Evolutionary conservation across 2,329 filamentous ascomycete species (phyloP).

Genomic region (Fusarium poae): DNA sequence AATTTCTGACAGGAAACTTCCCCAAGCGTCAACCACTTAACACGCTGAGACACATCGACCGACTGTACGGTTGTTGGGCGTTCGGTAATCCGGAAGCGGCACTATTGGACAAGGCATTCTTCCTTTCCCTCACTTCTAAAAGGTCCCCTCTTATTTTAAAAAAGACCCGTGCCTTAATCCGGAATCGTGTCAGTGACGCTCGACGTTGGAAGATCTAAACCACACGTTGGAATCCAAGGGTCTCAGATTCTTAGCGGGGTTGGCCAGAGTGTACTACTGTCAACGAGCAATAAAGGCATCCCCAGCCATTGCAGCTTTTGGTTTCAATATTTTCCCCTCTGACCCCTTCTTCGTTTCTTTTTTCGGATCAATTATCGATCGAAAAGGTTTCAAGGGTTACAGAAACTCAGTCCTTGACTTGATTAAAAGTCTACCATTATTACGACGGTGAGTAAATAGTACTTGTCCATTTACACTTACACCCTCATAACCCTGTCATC

Average conservation of each 20-base stretch:
- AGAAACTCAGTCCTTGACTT: conserved; percentile 18
- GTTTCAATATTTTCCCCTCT: conserved; percentile 37
- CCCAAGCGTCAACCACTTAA: conserved; percentile 40
- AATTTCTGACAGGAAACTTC: conserved; percentile 15
- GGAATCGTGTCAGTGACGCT: conserved; percentile 43
- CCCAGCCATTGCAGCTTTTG: conserved; percentile 38
- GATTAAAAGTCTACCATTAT: conserved; percentile 14
- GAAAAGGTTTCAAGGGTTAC: conserved; percentile 18
- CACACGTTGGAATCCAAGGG: conserved; percentile 47
- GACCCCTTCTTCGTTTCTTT: conserved; percentile 31
- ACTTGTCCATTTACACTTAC: conserved; percentile 26
- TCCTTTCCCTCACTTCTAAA: conserved; percentile 11
- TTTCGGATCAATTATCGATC: conserved; percentile 37
- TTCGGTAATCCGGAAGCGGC: conserved; percentile 33
- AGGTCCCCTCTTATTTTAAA: conserved; percentile 15
- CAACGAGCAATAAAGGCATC: conserved; percentile 46
- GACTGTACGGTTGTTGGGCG: conserved; percentile 25
- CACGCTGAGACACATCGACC: conserved; percentile 42
- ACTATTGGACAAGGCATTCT: conserved; percentile 45
- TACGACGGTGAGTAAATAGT: conserved; percentile 38
- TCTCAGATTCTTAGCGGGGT: conserved; percentile 48
- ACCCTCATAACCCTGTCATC: conserved; percentile 18
- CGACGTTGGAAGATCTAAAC: conserved; percentile 33
- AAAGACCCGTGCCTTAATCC: conserved; percentile 39
- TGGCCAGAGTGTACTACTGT: conserved; percentile 38